Evolutionary conservation across 148 eudicot genomes (phyloP).

Genomic region (Rhododendron henanense): DNA sequence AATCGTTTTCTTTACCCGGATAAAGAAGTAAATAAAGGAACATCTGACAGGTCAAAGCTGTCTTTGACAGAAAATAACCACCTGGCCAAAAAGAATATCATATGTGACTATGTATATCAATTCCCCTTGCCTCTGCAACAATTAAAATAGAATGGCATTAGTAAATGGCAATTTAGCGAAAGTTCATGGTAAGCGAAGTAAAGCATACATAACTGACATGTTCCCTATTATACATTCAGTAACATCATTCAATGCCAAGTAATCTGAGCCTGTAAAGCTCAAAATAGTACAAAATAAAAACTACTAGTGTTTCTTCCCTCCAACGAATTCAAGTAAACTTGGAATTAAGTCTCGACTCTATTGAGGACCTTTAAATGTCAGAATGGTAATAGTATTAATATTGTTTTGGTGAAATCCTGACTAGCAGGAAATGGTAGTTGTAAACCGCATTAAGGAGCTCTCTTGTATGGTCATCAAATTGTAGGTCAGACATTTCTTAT

Average conservation of each 20-base stretch:
- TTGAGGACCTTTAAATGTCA: neutral
- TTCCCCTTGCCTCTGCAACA: conserved; percentile 74
- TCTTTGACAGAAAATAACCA: conserved; percentile 20
- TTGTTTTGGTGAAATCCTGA: neutral
- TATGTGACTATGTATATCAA: conserved; percentile 66
- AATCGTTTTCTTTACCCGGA: neutral
- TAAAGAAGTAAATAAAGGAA: neutral
- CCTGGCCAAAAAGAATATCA: conserved; percentile 96
- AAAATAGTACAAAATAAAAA: neutral
- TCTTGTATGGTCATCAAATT: neutral
- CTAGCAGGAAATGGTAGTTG: neutral
- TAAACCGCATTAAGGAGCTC: neutral
- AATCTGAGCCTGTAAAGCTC: neutral
- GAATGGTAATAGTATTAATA: no score
- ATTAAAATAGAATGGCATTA: conserved; percentile 1
- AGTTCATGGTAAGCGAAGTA: neutral
- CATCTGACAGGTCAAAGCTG: neutral
- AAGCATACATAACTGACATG: neutral
- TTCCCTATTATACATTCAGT: neutral
- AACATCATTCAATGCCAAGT: neutral
- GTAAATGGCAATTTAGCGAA: neutral
- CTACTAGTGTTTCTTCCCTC: neutral
- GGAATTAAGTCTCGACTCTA: neutral
- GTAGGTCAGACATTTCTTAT: neutral
- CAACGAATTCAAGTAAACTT: neutral